Evolutionary conservation across 371 early-diverging fungal genomes (phyloP).

Genomic region (Apophysomyces sp.): DNA sequence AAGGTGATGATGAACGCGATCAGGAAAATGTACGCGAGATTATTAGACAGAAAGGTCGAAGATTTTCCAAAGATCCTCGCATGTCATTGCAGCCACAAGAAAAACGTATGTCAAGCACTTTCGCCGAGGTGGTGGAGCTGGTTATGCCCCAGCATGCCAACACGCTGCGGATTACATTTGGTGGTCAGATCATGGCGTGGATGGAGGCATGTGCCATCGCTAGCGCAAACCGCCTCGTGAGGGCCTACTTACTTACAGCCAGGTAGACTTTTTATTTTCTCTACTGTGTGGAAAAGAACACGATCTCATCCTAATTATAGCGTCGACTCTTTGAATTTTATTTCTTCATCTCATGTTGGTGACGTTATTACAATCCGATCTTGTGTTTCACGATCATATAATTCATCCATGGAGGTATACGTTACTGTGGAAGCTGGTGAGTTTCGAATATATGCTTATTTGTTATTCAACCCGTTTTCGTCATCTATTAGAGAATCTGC

Average conservation of each 20-base stretch:
- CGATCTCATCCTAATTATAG: conserved; percentile 11
- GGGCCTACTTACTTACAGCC: conserved; percentile 60
- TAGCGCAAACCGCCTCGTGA: conserved; percentile 61
- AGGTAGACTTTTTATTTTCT: conserved; percentile 33
- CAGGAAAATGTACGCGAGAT: conserved; percentile 6
- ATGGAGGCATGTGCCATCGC: conserved; percentile 72
- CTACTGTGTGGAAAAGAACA: neutral
- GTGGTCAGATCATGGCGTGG: conserved; percentile 81
- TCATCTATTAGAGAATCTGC: conserved; percentile 44
- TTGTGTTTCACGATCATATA: conserved; percentile 55
- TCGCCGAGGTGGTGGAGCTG: conserved; percentile 65
- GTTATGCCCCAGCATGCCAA: conserved; percentile 82
- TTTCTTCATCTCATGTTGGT: conserved; percentile 54
- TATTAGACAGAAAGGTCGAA: conserved; percentile 15
- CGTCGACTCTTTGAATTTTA: conserved; percentile 56
- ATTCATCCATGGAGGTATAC: conserved; percentile 64
- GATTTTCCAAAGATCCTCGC: conserved; percentile 40
- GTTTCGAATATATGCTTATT: conserved; percentile 11
- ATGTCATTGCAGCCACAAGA: conserved; percentile 31
- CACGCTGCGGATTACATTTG: conserved; percentile 71
- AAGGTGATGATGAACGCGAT: conserved; percentile 7
- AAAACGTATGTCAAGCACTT: conserved; percentile 49
- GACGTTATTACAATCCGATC: conserved; percentile 62
- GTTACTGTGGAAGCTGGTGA: conserved; percentile 58
- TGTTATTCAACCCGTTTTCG: neutral